Percentiles rank a stretch among this genome's conserved stretches.
Conservation (phyloP, 1,284 basidiomycete species). For the Phaffia rhodozyma region DNA sequence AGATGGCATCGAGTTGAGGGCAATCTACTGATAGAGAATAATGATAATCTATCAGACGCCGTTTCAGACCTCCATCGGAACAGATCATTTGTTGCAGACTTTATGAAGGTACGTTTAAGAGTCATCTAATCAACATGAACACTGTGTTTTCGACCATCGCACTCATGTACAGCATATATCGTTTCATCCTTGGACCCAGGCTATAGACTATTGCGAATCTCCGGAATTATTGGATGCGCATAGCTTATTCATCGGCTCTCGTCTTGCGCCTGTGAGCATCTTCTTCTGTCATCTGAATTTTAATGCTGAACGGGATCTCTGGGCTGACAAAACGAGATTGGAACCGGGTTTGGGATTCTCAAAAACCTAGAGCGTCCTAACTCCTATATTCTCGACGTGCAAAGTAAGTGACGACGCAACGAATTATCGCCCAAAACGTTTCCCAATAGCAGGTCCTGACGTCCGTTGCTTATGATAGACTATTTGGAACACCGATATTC, state of each 20-base stretch:
- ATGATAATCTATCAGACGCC: too few species aligned
- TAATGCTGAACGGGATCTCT: too few species aligned
- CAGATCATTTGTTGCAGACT: not conserved
- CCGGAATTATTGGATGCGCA: constrained; percentile 7
- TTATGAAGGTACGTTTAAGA: not conserved
- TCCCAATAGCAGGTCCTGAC: too few species aligned
- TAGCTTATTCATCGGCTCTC: constrained; percentile 6
- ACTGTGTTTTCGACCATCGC: constrained; percentile 9
- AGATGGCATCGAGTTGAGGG: too few species aligned
- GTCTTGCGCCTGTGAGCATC: constrained; percentile 1
- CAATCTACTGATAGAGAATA: too few species aligned
- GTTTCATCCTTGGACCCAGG: not conserved
- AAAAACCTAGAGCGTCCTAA: constrained; percentile 1
- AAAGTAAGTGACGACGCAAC: not conserved
- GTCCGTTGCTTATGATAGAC: not conserved
- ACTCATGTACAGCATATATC: not conserved
- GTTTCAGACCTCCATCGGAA: too few species aligned
- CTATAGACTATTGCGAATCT: constrained; percentile 14
- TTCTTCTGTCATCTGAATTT: not conserved
- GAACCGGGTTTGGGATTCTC: not conserved
- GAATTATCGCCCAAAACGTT: not conserved
- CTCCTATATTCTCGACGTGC: constrained; percentile 12
- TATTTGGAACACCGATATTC: constrained; percentile 2
- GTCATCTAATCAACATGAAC: not conserved
- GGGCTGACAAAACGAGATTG: too few species aligned